Evolutionary conservation across 2,329 filamentous ascomycete genomes (phyloP).

Genomic region (Xylariaceae sp.): DNA sequence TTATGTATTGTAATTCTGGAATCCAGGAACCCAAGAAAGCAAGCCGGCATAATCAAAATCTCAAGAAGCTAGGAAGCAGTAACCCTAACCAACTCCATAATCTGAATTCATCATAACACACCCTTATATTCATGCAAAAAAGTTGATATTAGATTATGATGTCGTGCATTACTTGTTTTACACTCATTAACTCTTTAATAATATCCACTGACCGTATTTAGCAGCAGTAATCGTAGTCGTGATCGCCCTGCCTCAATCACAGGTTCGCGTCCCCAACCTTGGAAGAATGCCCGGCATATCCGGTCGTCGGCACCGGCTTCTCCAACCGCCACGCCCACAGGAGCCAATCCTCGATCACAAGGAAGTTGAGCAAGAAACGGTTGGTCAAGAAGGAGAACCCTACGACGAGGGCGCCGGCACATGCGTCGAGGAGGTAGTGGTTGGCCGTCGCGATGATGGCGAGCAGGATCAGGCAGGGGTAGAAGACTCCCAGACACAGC

Average conservation of each 20-base stretch:
- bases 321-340: conserved; percentile 57
- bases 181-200: too few relatives aligned
- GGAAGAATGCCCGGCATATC: conserved; percentile 16
- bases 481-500: conserved; percentile 39
- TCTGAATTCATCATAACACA: too few relatives aligned
- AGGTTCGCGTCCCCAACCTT: conserved; percentile 4
- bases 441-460: conserved; percentile 59
- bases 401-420: conserved; percentile 58
- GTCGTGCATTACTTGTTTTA: too few relatives aligned
- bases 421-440: conserved; percentile 60
- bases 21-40: too few relatives aligned
- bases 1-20: too few relatives aligned
- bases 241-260: neutral
- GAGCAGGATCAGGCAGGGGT: conserved; percentile 48
- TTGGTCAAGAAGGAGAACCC: conserved; percentile 52
- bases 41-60: too few relatives aligned
- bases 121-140: neutral
- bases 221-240: too few relatives aligned
- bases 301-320: conserved; percentile 53
- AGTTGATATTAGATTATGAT: conserved; percentile 15
- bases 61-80: too few relatives aligned
- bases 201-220: too few relatives aligned
- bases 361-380: conserved; percentile 49
- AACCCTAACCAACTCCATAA: too few relatives aligned
- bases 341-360: conserved; percentile 61